Conservation (phyloP, 768 basidiomycete genomes). For the Lyophyllum atratum region DNA sequence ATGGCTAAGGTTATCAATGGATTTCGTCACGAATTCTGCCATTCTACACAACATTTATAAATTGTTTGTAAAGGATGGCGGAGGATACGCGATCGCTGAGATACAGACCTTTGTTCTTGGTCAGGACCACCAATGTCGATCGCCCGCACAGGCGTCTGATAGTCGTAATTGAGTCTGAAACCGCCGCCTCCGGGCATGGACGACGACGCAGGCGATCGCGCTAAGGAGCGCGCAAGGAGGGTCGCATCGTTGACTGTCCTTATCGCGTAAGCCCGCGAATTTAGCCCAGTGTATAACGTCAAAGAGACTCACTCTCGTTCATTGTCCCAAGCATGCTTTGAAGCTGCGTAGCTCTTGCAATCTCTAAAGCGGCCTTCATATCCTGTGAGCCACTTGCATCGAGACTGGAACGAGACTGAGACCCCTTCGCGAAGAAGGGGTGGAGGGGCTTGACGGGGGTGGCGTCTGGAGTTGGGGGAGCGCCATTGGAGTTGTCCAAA, state of each 20-base stretch:
- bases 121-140: slow-evolving; percentile 63
- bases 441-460: neutral
- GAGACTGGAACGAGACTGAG: neutral
- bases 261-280: neutral
- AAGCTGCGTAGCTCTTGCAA: slow-evolving; percentile 1
- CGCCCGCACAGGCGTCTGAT: slow-evolving; percentile 44
- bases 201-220: slow-evolving; percentile 7
- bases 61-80: neutral
- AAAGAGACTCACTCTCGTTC: slow-evolving; percentile 5
- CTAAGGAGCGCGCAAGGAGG: slow-evolving; percentile 21
- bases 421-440: neutral
- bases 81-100: neutral
- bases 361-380: neutral
- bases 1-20: slow-evolving; percentile 59
- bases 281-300: neutral
- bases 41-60: slow-evolving; percentile 37
- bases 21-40: slow-evolving; percentile 61
- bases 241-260: slow-evolving; percentile 15
- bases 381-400: slow-evolving; percentile 1
- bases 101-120: slow-evolving; percentile 48
- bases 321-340: neutral
- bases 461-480: slow-evolving; percentile 7
- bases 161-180: slow-evolving; percentile 54
- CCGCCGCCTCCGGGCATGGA: slow-evolving; percentile 19
- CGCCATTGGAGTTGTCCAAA: slow-evolving; percentile 26